A percentile compares a stretch with the other conserved stretches of the same genome.
Evolutionary conservation across 1,139 yeast genomes (phyloP).

Genomic region (Martiniozyma asiatica): DNA sequence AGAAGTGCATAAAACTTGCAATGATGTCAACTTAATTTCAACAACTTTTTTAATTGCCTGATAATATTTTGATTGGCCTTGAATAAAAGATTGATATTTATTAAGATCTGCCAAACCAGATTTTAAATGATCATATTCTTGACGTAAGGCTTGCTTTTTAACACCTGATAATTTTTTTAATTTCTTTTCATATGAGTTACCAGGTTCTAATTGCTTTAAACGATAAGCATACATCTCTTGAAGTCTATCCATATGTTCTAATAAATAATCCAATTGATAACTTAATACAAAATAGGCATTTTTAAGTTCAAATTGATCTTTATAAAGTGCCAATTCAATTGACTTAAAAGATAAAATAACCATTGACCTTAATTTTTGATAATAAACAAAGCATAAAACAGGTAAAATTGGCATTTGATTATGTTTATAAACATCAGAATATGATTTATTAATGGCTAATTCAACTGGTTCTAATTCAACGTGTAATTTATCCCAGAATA

Average conservation of each 20-base stretch:
- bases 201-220: slow-evolving; percentile 30
- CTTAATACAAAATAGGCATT: slow-evolving; percentile 59
- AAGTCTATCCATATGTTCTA: slow-evolving; percentile 40
- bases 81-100: slow-evolving; percentile 8
- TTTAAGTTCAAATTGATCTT: slow-evolving; percentile 52
- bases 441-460: slow-evolving; percentile 17
- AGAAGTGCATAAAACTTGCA: slow-evolving; percentile 13
- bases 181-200: slow-evolving; percentile 29
- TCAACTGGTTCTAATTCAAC: slow-evolving; percentile 50
- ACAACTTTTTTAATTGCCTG: slow-evolving; percentile 11
- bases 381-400: slow-evolving; percentile 57
- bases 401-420: slow-evolving; percentile 32
- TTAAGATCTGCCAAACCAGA: slow-evolving; percentile 6
- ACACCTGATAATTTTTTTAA: slow-evolving; percentile 39
- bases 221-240: slow-evolving; percentile 26
- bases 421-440: slow-evolving; percentile 13
- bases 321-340: slow-evolving; percentile 64
- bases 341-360: slow-evolving; percentile 61
- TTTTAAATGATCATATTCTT: slow-evolving; percentile 13
- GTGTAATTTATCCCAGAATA: slow-evolving; percentile 72
- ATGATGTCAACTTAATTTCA: slow-evolving; percentile 12
- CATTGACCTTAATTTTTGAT: slow-evolving; percentile 58
- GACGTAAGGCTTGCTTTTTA: slow-evolving; percentile 27
- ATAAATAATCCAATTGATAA: slow-evolving; percentile 36
- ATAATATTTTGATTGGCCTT: slow-evolving; percentile 8